phyloP scores from a whole-genome alignment of 2,329 filamentous ascomycete species.

The Fusarium odoratissimum region DNA sequence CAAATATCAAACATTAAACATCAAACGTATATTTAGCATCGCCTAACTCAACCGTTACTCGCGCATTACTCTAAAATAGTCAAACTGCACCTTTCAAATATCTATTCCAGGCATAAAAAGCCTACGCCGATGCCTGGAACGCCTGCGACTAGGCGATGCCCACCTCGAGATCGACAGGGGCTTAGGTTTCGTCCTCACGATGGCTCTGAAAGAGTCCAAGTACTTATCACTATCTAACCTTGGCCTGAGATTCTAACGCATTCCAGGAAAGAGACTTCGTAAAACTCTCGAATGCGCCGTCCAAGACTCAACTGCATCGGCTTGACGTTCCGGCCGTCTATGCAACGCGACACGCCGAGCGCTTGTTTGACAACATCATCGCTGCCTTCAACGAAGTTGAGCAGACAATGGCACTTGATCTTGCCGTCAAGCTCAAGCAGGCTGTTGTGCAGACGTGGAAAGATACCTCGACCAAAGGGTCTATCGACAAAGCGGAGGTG shows the following conservation, averaged over 20 bases:
- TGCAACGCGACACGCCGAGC: too few species aligned
- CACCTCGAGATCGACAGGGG: background rate
- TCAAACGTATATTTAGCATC: background rate
- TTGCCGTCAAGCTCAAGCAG: rapidly evolving
- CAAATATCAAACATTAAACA: background rate
- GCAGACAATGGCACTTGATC: background rate
- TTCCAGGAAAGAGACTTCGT: background rate
- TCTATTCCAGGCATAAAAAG: background rate
- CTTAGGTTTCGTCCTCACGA: background rate
- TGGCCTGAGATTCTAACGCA: background rate
- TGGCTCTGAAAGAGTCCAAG: background rate
- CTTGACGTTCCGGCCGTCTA: background rate
- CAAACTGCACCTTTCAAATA: too few species aligned
- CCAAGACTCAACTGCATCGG: rapidly evolving
- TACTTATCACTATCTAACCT: background rate
- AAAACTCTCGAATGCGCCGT: rapidly evolving
- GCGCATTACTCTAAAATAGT: rapidly evolving
- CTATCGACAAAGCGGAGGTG: background rate
- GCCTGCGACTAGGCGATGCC: rapidly evolving
- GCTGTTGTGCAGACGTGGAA: too few species aligned
- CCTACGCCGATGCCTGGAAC: rapidly evolving
- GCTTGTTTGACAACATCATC: rapidly evolving
- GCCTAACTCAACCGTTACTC: background rate
- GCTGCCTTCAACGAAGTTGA: rapidly evolving
- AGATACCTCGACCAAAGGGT: rapidly evolving